Evolutionary conservation across 2,329 filamentous ascomycete genomes (phyloP).

Genomic region (Epichloe brachyelytri): DNA sequence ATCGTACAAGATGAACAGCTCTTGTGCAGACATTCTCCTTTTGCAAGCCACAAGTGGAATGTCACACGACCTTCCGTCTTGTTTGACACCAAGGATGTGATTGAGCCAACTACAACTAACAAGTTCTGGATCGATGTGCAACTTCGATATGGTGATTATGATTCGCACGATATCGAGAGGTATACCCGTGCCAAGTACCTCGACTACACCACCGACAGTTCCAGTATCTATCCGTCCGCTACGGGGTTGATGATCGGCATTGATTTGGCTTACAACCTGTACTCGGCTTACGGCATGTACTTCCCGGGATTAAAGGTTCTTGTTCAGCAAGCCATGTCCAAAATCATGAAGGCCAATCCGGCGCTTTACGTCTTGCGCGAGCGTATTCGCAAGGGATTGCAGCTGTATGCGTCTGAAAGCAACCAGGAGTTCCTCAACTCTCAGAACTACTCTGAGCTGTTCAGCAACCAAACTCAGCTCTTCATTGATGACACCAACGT

Average conservation of each 20-base stretch:
- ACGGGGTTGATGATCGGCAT: constrained; percentile 97
- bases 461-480: constrained; percentile 96
- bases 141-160: constrained; percentile 92
- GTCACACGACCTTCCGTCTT: constrained; percentile 86
- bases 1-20: constrained; percentile 99
- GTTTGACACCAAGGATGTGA: constrained; percentile 92
- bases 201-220: constrained; percentile 96
- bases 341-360: constrained; percentile 99
- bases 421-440: constrained; percentile 99
- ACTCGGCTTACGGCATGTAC: constrained; percentile 96
- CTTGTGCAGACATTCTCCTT: constrained; percentile 89
- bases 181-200: constrained; percentile 97
- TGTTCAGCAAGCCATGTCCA: constrained; percentile 96
- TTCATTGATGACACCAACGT: constrained; percentile 99
- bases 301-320: constrained; percentile 95
- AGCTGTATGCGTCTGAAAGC: constrained; percentile 95
- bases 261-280: constrained; percentile 94
- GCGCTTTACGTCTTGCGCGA: constrained; percentile 92
- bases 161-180: constrained; percentile 96
- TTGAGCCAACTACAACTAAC: constrained; percentile 88
- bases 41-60: constrained; percentile 98
- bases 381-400: constrained; percentile 95
- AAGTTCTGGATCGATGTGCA: constrained; percentile 99
- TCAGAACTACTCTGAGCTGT: constrained; percentile 97
- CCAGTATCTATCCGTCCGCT: constrained; percentile 95